These are phyloP conservation scores for Leishmania aethiopica DNA, from an alignment of 208 protist species.

Conservation along the genomic window DNA sequence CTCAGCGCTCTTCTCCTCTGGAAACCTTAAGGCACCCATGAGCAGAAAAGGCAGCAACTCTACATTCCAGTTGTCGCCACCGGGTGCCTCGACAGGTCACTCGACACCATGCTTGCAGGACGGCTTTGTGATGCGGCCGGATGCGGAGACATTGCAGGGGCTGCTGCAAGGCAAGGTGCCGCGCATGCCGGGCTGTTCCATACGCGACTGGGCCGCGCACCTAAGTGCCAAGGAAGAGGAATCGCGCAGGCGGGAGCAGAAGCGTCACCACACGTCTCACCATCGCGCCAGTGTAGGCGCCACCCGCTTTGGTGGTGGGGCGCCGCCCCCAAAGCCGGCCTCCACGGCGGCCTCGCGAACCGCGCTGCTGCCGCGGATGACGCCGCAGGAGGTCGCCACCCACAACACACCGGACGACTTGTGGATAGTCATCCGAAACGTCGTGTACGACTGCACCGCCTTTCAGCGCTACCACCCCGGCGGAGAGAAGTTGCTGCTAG, in stretches of 20 bases:
- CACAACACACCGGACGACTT: slow-evolving; percentile 68
- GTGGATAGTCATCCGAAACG: slow-evolving; percentile 74
- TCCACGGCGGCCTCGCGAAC: background rate
- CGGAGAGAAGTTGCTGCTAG: slow-evolving; percentile 54
- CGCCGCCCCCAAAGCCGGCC: background rate
- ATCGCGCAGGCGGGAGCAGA: slow-evolving; percentile 14
- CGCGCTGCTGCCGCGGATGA: slow-evolving; percentile 35
- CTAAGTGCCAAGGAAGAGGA: slow-evolving; percentile 18
- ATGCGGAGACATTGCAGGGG: slow-evolving; percentile 27
- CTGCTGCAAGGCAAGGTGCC: slow-evolving; percentile 25
- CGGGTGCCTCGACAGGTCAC: background rate
- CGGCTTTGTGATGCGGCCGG: slow-evolving; percentile 24
- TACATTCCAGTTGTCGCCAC: background rate
- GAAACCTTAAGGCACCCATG: slow-evolving; percentile 25
- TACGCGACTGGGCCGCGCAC: slow-evolving; percentile 52
- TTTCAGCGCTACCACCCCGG: slow-evolving; percentile 81
- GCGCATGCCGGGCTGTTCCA: slow-evolving; percentile 37
- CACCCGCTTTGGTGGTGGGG: background rate
- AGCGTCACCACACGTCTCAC: background rate
- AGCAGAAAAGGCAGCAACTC: slow-evolving; percentile 12
- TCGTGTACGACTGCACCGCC: slow-evolving; percentile 80
- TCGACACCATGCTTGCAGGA: background rate
- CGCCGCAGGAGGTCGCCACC: slow-evolving; percentile 45
- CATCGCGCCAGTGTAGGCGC: background rate
- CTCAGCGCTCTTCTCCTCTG: slow-evolving; percentile 13